Evolutionary conservation across 257 asterid species (phyloP), one percentile per base, ranked within the genome.

Genomic region (Solanum rostratum): DNA sequence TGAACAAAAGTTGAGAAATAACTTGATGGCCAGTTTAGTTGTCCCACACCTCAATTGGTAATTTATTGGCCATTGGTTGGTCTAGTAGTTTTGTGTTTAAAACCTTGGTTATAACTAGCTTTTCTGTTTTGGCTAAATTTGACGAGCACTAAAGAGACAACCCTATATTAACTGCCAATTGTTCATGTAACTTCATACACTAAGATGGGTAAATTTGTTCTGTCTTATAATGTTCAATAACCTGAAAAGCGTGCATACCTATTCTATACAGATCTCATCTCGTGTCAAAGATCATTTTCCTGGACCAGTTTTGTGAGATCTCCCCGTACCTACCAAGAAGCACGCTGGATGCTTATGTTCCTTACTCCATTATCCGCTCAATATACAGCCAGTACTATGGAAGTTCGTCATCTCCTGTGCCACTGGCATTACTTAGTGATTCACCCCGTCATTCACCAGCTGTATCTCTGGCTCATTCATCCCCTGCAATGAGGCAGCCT

Each of bases 371-470:
- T 84, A 88, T 97, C 49, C 98, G 98, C 60, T 95, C 99, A 19
- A 90, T 95, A 54, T 97, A 97, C 85, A 93, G 93, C 91, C 99
- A 94, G 80, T 95, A 91, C 89, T 95, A 93, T 41, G 90, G 95
- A 41, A 93, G 92, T 82, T 92, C n/a, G n/a, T n/a, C 97, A 65
- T 86, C 92, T 73, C 87, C 94, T 16, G 84, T 89, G 13, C 92
- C 96, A 69, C 89, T 92, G 54, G 91, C 95, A 53, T 45, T 90
- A 71, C 82, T 87, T 43, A 88, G 86, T 86, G 91, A 76, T 65
- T 96, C 98, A 19, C 98, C 98, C 3, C 95, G 89, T 43, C 93
- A 93, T 87, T 96, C 98, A 53, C 98, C 98, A 4, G 94, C 97
- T 66, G 54, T 90, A 71, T 90, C 95, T 46, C 91, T 90, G 74